phyloP scores from a whole-genome alignment of 192 early-diverging fungal species.

The Coemansia sp. region DNA sequence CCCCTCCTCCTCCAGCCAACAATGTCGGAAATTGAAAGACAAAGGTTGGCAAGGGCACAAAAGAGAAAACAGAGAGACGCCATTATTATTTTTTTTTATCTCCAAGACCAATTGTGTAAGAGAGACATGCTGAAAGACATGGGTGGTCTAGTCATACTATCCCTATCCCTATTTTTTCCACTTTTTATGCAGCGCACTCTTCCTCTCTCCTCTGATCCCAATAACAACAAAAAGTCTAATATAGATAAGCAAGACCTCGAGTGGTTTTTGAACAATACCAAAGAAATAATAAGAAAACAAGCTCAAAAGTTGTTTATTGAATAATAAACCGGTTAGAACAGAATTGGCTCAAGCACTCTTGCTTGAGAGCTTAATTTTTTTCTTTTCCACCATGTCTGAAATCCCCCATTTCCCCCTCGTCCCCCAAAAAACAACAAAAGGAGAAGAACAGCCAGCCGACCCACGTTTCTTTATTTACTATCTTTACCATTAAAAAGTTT shows the following conservation, averaged over 20 bases:
- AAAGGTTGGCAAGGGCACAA: not conserved
- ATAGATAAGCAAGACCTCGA: not conserved
- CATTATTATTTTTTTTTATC: not conserved
- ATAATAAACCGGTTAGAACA: constrained; percentile 2
- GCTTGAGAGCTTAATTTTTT: constrained; percentile 2
- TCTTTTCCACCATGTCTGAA: not conserved
- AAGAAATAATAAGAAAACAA: not conserved
- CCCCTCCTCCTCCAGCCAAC: not conserved
- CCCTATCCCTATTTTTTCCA: not conserved
- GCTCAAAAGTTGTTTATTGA: not conserved
- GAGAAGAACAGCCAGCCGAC: not conserved
- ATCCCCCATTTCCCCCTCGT: not conserved
- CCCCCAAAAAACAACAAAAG: constrained; percentile 4
- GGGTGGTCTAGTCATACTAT: constrained; percentile 4
- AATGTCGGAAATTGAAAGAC: not conserved
- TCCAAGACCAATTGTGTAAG: not conserved
- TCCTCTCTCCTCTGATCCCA: not conserved
- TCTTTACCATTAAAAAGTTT: constrained; percentile 4
- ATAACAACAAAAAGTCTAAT: not conserved
- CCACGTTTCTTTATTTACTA: constrained; percentile 1
- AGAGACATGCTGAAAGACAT: not conserved
- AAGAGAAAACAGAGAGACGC: not conserved
- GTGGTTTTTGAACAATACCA: constrained; percentile 3
- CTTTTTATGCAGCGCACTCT: not conserved
- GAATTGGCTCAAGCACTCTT: not conserved